A percentile compares a stretch with the other conserved stretches of the same genome.
phyloP scores from a whole-genome alignment of 1,284 basidiomycete genomes.

The Tetrapyrgos nigripes region DNA sequence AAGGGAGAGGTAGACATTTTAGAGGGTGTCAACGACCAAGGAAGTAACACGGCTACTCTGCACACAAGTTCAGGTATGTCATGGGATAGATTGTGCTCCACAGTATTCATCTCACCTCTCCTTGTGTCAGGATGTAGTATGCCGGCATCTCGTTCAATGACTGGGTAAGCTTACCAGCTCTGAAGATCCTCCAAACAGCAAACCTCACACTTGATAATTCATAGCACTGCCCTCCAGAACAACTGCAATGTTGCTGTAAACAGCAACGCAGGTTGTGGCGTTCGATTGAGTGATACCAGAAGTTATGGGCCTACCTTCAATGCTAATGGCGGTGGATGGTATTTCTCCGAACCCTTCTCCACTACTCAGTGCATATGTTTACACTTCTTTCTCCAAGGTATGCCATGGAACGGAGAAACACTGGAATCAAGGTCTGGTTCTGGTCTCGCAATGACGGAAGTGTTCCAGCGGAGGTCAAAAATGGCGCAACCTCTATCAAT shows the following conservation, averaged over 20 bases:
- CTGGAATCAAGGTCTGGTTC: constrained; percentile 64
- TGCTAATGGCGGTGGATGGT: constrained; percentile 66
- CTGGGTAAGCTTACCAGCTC: constrained; percentile 48
- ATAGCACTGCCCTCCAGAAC: constrained; percentile 42
- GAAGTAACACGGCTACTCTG: constrained; percentile 63
- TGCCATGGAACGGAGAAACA: constrained; percentile 56
- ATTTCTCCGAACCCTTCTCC: background rate
- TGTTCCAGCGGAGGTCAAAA: constrained; percentile 53
- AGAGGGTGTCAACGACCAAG: constrained; percentile 68
- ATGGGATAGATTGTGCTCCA: background rate
- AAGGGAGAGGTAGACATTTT: constrained; percentile 75
- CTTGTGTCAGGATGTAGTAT: constrained; percentile 59
- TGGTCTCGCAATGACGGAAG: constrained; percentile 51
- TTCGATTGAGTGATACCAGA: constrained; percentile 46
- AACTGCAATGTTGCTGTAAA: constrained; percentile 65
- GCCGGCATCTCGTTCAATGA: constrained; percentile 53
- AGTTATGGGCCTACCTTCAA: constrained; percentile 72
- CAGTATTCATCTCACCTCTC: background rate
- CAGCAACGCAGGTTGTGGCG: constrained; percentile 72
- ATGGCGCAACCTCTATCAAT: constrained; percentile 46
- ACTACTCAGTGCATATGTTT: background rate
- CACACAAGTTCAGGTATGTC: constrained; percentile 61
- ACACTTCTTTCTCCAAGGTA: constrained; percentile 38
- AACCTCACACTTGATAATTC: background rate
- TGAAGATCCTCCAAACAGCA: too few species aligned